Percentiles rank a stretch among this genome's conserved stretches.
Conservation (phyloP, 2,329 filamentous ascomycete species). For the Botryosphaeria dothidea region DNA sequence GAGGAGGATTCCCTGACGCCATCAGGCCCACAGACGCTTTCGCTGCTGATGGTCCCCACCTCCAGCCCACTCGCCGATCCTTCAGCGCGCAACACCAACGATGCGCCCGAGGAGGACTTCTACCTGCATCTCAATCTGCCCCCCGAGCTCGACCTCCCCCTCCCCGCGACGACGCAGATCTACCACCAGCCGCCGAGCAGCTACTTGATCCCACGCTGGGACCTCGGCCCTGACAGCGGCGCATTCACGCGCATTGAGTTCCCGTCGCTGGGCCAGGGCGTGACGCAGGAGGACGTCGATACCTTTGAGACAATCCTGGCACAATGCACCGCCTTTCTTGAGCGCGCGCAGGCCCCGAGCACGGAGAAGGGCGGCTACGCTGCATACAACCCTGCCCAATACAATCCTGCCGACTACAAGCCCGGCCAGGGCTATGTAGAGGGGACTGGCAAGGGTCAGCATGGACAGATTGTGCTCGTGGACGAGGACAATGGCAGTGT, state of each 20-base stretch:
- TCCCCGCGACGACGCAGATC: conserved; percentile 94
- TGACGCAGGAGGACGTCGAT: conserved; percentile 87
- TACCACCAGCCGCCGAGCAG: conserved; percentile 92
- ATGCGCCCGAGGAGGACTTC: conserved; percentile 72
- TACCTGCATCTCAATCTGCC: conserved; percentile 94
- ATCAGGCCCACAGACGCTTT: conserved; percentile 85
- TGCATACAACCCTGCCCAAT: conserved; percentile 79
- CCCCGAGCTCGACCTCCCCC: conserved; percentile 87
- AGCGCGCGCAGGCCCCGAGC: conserved; percentile 70
- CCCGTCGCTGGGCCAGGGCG: conserved; percentile 69
- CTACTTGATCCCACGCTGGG: conserved; percentile 95
- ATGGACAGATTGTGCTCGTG: conserved; percentile 83
- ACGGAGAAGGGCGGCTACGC: conserved; percentile 33
- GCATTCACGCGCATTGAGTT: conserved; percentile 95
- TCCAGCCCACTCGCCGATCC: conserved; percentile 66
- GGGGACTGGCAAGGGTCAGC: conserved; percentile 36
- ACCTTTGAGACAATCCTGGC: conserved; percentile 97
- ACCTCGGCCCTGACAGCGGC: conserved; percentile 81
- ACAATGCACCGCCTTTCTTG: conserved; percentile 95
- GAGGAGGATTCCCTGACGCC: conserved; percentile 80
- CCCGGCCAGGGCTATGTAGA: conserved; percentile 75
- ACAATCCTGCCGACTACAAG: no score
- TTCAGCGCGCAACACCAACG: conserved; percentile 58
- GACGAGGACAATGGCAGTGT: conserved; percentile 97
- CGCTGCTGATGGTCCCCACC: conserved; percentile 93